A percentile compares a stretch with the other conserved stretches of the same genome.
Conservation (phyloP, 148 eudicot species). For the Polygonum maritimum region DNA sequence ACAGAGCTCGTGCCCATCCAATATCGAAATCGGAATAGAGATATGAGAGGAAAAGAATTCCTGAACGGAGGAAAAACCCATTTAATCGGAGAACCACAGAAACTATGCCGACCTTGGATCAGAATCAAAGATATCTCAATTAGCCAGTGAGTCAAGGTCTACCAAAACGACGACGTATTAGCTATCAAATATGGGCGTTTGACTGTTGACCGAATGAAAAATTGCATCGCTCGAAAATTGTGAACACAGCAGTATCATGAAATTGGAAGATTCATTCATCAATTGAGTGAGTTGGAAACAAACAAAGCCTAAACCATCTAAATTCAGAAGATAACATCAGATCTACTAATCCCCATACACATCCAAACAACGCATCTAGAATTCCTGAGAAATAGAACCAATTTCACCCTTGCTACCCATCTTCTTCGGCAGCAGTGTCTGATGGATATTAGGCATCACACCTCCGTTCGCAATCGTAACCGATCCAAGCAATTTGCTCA, state of each 20-base stretch:
- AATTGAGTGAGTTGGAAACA: neutral
- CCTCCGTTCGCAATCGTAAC: constrained; percentile 30
- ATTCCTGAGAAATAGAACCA: constrained; percentile 31
- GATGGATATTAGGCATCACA: constrained; percentile 23
- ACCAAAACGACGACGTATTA: neutral
- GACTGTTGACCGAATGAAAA: neutral
- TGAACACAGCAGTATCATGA: neutral
- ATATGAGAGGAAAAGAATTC: neutral
- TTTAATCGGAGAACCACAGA: neutral
- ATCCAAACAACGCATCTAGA: constrained; percentile 9
- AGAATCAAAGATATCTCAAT: neutral
- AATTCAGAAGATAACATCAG: neutral
- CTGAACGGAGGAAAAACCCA: neutral
- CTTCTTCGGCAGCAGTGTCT: constrained; percentile 25
- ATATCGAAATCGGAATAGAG: neutral
- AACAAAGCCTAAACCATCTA: neutral
- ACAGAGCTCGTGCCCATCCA: neutral
- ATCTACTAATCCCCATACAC: neutral
- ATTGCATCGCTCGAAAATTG: too few relatives aligned
- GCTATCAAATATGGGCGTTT: neutral
- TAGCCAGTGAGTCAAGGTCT: too few relatives aligned
- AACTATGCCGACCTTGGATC: too few relatives aligned
- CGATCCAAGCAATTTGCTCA: constrained; percentile 26
- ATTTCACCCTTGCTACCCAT: constrained; percentile 19
- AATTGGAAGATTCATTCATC: neutral